Evolutionary conservation across 1,139 yeast genomes (phyloP), one percentile per base, ranked within the genome.

Genomic region (Scheffersomyces illinoinensis): DNA sequence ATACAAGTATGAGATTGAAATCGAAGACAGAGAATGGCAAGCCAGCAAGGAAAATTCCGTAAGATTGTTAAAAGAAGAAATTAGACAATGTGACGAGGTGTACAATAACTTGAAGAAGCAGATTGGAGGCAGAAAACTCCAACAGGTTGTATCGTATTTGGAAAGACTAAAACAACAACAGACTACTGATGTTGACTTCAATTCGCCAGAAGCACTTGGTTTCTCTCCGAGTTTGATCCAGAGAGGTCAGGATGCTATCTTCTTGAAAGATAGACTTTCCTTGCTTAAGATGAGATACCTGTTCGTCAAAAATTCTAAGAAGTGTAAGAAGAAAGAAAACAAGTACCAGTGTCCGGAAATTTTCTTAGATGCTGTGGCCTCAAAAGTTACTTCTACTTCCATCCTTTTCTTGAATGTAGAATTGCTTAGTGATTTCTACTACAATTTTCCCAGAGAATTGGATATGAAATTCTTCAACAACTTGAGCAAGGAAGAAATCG

Each of bases 281-380:
- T 78, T 93, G 46, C 75, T 96, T 59, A 84, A 86, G 59, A 83
- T 93, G 85, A 83, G 99, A 66, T 78, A 93, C 70, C 89, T 84
- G 62, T 89, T 93, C 56, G 77, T 95, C 58, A 91, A 90, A 69
- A 86, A 90, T 39, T 86, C 89, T 24, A 85, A 86, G 65, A 79
- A 76, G 63, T 95, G 99, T 77, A 87, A 86, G 66, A 79, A 83
- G 61, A 90, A 90, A 68, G 92, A 87, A 55, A 91, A 89, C 73
- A 93, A 91, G 74, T 92, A 89, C 71, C 89, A 89, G 67, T 96
- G 99, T 71, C 99, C 99, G 0, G 99, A 96, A 72, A 85, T 93
- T 5, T 96, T 93, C 67, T 79, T 95, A 71, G 97, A 93, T 70
- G 97, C 93, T 3, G 97, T 95, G 5, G 90, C 96, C 53, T 93